Evolutionary conservation across 371 early-diverging fungal genomes (phyloP).

Genomic region (Mucor racemosus): DNA sequence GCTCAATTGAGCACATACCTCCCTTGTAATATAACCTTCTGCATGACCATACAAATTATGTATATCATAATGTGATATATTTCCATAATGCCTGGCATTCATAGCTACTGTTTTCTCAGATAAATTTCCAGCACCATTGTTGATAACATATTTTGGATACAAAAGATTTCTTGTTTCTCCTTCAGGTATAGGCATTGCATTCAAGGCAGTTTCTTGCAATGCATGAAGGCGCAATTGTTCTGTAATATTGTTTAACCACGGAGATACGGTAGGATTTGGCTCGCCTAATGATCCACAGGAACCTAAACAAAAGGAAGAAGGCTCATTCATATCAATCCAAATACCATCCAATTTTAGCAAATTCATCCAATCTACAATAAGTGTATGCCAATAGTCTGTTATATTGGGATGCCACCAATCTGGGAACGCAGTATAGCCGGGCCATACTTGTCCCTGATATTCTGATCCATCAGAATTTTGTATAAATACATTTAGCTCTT

Average conservation of each 20-base stretch:
- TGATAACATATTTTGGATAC: constrained; percentile 37
- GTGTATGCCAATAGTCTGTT: constrained; percentile 52
- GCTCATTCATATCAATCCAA: constrained; percentile 78
- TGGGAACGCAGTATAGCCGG: constrained; percentile 67
- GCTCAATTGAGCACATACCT: constrained; percentile 26
- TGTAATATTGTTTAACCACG: constrained; percentile 23
- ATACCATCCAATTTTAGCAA: constrained; percentile 55
- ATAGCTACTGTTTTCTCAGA: constrained; percentile 60
- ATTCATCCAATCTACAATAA: constrained; percentile 21
- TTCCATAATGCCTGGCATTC: constrained; percentile 58
- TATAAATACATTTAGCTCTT: constrained; percentile 48
- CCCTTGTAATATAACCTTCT: constrained; percentile 53
- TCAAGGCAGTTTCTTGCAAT: constrained; percentile 23
- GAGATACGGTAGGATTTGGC: constrained; percentile 13
- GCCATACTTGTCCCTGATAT: constrained; percentile 67
- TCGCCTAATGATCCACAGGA: constrained; percentile 21
- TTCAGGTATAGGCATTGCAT: constrained; percentile 19
- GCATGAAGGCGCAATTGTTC: constrained; percentile 22
- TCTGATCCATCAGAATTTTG: constrained; percentile 49
- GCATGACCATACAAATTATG: constrained; percentile 74
- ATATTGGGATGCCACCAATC: constrained; percentile 66
- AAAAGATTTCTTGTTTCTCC: constrained; percentile 33
- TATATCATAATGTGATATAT: constrained; percentile 59
- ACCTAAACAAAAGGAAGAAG: constrained; percentile 47
- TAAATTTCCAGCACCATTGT: constrained; percentile 38